Conservation (phyloP, 2,329 filamentous ascomycete species). For the Diaporthe vaccinii region DNA sequence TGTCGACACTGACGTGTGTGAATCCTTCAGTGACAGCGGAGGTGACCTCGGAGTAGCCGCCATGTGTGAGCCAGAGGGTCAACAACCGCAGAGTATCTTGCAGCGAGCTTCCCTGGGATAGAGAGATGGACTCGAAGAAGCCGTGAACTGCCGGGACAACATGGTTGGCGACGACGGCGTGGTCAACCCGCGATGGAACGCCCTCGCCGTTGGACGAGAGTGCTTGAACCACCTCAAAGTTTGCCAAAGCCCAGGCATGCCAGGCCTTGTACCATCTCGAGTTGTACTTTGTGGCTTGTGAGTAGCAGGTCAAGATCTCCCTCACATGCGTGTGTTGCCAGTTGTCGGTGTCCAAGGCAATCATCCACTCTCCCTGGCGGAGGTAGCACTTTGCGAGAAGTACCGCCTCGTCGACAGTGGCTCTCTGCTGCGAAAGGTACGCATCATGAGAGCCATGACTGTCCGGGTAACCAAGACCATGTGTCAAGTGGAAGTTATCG, state of each 20-base stretch:
- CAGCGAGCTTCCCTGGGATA: conserved; percentile 91
- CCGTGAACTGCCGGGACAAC: conserved; percentile 95
- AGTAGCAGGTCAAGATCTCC: conserved; percentile 92
- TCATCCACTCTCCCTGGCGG: conserved; percentile 96
- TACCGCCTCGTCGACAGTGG: conserved; percentile 72
- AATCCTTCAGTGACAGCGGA: conserved; percentile 91
- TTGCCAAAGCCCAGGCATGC: conserved; percentile 98
- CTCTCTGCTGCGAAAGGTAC: conserved; percentile 65
- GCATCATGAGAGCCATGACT: conserved; percentile 54
- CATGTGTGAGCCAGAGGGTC: conserved; percentile 96
- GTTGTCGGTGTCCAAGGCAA: conserved; percentile 84
- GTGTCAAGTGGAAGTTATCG: conserved; percentile 53
- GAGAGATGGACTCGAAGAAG: conserved; percentile 96
- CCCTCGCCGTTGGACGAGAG: conserved; percentile 77
- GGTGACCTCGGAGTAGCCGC: conserved; percentile 89
- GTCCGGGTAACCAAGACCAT: conserved; percentile 67
- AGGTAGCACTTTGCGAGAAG: conserved; percentile 96
- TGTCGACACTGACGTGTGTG: conserved; percentile 92
- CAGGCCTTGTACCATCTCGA: conserved; percentile 98
- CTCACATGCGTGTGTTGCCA: conserved; percentile 90
- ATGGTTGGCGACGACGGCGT: conserved; percentile 82
- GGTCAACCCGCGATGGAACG: conserved; percentile 62
- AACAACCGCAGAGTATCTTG: conserved; percentile 94
- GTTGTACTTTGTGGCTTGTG: conserved; percentile 93
- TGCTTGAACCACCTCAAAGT: conserved; percentile 96